phyloP scores from a whole-genome alignment of 495 filamentous ascomycete genomes.

The Aspergillus ellipticus region DNA sequence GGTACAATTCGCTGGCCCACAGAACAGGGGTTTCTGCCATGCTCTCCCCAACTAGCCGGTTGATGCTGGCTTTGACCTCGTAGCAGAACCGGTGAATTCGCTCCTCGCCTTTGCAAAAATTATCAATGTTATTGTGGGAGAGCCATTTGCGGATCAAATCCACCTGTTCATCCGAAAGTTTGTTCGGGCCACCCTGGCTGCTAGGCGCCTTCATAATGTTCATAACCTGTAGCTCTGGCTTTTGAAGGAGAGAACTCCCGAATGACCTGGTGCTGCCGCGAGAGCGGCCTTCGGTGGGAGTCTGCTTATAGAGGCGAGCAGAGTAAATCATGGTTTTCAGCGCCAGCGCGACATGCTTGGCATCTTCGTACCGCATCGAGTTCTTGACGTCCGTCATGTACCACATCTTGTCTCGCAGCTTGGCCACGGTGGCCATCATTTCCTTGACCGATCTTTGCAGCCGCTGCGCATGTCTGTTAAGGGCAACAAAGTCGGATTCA shows the following conservation, averaged over 20 bases:
- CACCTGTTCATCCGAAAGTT: conserved; percentile 93
- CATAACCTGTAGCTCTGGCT: conserved; percentile 81
- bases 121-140: conserved; percentile 75
- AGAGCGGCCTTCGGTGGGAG: conserved; percentile 42
- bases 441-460: conserved; percentile 36
- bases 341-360: conserved; percentile 78
- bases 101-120: conserved; percentile 94
- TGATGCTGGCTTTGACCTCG: conserved; percentile 83
- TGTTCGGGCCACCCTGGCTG: conserved; percentile 87
- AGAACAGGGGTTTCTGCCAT: conserved; percentile 84
- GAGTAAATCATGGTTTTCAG: conserved; percentile 82
- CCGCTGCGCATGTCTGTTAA: conserved; percentile 34
- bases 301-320: conserved; percentile 38
- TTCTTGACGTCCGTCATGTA: conserved; percentile 95
- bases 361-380: conserved; percentile 85
- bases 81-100: conserved; percentile 91
- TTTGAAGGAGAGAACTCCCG: conserved; percentile 65
- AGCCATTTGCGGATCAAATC: conserved; percentile 85
- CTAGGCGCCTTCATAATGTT: conserved; percentile 79
- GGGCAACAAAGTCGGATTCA: conserved; percentile 35
- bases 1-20: conserved; percentile 88
- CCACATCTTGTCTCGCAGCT: conserved; percentile 90
- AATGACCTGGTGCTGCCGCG: conserved; percentile 47
- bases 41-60: conserved; percentile 80
- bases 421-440: conserved; percentile 32